A percentile compares a stretch with the other conserved stretches of the same genome.
These are phyloP conservation scores for Heritiera littoralis DNA, from an alignment of 345 rosid genomes.

Conservation along the genomic window DNA sequence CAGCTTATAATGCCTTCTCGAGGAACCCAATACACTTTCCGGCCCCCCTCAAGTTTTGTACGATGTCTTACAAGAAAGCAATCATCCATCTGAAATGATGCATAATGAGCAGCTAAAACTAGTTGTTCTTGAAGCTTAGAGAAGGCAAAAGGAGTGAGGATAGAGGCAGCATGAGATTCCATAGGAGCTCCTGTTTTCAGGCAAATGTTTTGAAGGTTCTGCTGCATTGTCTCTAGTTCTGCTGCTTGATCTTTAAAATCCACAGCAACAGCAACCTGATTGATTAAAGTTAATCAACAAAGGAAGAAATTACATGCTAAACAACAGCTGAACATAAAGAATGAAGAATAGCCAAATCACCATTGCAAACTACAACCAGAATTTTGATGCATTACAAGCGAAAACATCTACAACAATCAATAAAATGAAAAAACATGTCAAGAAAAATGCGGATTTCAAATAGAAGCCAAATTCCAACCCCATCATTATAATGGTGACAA, in stretches of 20 bases:
- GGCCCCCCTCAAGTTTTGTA: constrained; percentile 88
- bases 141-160: constrained; percentile 93
- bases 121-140: constrained; percentile 96
- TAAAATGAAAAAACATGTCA: background rate
- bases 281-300: constrained; percentile 23
- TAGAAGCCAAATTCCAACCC: background rate
- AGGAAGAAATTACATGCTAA: background rate
- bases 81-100: constrained; percentile 86
- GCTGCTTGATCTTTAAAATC: constrained; percentile 96
- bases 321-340: background rate
- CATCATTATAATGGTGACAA: background rate
- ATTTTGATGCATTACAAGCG: background rate
- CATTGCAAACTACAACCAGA: background rate
- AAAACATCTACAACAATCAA: background rate
- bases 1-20: constrained; percentile 88
- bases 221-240: constrained; percentile 97
- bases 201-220: constrained; percentile 84
- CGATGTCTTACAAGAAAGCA: constrained; percentile 89
- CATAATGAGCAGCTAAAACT: constrained; percentile 92
- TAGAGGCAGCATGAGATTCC: constrained; percentile 87
- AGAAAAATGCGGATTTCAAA: background rate
- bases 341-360: background rate
- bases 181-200: constrained; percentile 92
- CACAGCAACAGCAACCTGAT: constrained; percentile 78
- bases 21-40: constrained; percentile 89